Percentiles rank a stretch among this genome's conserved stretches.
These are phyloP conservation scores for Bipolaris victoriae DNA, from an alignment of 2,329 filamentous ascomycete genomes.

Conservation along the genomic window DNA sequence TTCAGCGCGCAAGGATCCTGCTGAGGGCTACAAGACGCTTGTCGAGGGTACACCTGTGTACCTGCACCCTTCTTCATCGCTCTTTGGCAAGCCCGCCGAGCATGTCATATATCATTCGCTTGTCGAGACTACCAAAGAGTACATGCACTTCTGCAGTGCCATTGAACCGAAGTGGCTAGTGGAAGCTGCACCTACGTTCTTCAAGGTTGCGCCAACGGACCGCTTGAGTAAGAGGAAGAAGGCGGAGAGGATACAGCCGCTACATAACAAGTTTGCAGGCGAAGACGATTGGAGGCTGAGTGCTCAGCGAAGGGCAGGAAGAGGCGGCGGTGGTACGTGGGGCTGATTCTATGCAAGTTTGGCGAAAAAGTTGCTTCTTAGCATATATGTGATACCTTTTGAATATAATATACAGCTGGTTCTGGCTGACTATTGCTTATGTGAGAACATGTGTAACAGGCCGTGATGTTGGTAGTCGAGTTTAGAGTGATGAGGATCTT, in stretches of 20 bases:
- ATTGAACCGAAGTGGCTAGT: constrained; percentile 96
- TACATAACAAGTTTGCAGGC: constrained; percentile 89
- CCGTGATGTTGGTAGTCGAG: not conserved
- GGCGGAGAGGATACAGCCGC: constrained; percentile 90
- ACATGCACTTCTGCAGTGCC: constrained; percentile 92
- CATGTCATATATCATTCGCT: constrained; percentile 94
- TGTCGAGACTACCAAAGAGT: constrained; percentile 94
- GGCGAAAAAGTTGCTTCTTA: not conserved
- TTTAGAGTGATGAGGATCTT: not conserved
- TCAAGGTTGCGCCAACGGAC: constrained; percentile 92
- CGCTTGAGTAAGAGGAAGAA: constrained; percentile 87
- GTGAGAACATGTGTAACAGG: not conserved
- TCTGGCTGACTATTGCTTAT: not conserved
- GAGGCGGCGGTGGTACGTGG: constrained; percentile 94
- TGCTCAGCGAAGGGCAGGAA: constrained; percentile 82
- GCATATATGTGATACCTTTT: constrained; percentile 5
- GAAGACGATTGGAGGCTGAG: constrained; percentile 96
- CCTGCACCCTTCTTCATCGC: constrained; percentile 85
- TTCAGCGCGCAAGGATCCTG: constrained; percentile 89
- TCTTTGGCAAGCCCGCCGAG: constrained; percentile 95
- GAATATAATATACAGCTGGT: not conserved
- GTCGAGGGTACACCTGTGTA: constrained; percentile 95
- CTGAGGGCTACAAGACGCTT: constrained; percentile 96
- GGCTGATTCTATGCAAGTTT: constrained; percentile 58
- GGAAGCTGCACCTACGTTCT: constrained; percentile 97